Evolutionary conservation across 1,284 basidiomycete species (phyloP), one percentile per base, ranked within the genome.

Genomic region (Ustanciosporium gigantosporum): DNA sequence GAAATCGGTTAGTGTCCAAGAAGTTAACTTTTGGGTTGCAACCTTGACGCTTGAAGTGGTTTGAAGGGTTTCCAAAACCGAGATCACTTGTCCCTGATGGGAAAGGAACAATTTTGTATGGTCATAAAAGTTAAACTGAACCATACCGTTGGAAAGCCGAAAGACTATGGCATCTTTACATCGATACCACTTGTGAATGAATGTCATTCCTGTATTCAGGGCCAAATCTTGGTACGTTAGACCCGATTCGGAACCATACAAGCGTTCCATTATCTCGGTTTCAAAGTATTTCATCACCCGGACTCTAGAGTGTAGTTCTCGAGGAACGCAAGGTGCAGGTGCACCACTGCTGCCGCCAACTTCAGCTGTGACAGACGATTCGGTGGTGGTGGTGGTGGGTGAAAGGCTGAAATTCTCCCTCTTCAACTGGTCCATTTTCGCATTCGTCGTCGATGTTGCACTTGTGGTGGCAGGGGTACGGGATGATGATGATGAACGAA

Each of bases 41-140:
- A n/a, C n/a, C n/a, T n/a, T n/a, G 72, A 88, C 84, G 79, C 90
- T 91, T 82, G 91, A 90, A 2, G 70, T 73, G 34, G 46, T 53
- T 19, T 70, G 69, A 13, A 66, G 31, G 7, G 68, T 46, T 37
- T 73, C 74, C 71, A 97, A 93, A 77, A 92, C 86, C 3, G 90
- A 89, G 36, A 97, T 82, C 14, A 88, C 81, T 19, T 88, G 81
- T 1, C 89, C 93, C 25, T 87, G 82, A 2, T 85, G 84, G 6
- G 90, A 91, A 43, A 97, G 82, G 55, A 98, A 87, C 48, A 97
- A 81, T 79, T 98, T 98, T 31, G 89, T 89, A 81, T 98, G 94
- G 80, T 98, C 94, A 80, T 90, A 91, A 79, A 96, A 97, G 82
- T 97, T 98, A 84, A 97, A 94, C 90, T 95, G 93, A 5, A 97